These are phyloP conservation scores for Lizonia empirigonia DNA, from an alignment of 2,329 filamentous ascomycete species.

Conservation along the genomic window DNA sequence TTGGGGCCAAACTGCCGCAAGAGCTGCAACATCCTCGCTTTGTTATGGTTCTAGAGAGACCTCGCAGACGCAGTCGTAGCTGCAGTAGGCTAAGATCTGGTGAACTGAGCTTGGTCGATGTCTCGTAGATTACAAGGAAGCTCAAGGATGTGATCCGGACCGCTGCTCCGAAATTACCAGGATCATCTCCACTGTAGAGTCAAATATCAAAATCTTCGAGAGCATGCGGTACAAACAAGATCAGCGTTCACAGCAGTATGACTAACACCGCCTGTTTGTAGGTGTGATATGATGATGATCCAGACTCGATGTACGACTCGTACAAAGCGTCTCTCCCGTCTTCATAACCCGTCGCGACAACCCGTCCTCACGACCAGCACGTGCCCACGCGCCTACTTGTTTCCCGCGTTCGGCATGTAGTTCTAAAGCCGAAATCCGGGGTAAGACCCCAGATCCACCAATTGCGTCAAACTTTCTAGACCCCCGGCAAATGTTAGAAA, in stretches of 20 bases:
- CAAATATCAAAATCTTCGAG: background rate
- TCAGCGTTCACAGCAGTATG: background rate
- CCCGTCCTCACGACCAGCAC: background rate
- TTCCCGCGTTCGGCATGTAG: background rate
- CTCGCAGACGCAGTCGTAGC: too few species aligned
- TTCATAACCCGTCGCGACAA: background rate
- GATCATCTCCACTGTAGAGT: background rate
- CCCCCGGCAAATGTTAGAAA: background rate
- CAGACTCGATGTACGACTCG: slow-evolving; percentile 5
- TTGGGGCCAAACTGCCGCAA: background rate
- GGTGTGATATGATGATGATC: background rate
- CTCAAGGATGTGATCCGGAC: background rate
- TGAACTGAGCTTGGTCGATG: too few species aligned
- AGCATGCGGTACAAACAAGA: background rate
- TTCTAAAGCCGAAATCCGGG: slow-evolving; percentile 12
- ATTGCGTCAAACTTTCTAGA: background rate
- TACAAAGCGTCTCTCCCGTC: slow-evolving; percentile 4
- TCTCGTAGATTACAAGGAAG: too few species aligned
- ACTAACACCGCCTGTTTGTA: background rate
- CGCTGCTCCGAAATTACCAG: background rate
- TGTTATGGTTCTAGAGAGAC: too few species aligned
- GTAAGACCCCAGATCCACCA: background rate
- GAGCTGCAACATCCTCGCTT: background rate
- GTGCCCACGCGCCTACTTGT: background rate
- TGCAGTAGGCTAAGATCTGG: too few species aligned